Percentiles rank a stretch among this genome's conserved stretches.
Evolutionary conservation across 2,329 filamentous ascomycete species (phyloP).

Genomic region (Mycogone perniciosa): DNA sequence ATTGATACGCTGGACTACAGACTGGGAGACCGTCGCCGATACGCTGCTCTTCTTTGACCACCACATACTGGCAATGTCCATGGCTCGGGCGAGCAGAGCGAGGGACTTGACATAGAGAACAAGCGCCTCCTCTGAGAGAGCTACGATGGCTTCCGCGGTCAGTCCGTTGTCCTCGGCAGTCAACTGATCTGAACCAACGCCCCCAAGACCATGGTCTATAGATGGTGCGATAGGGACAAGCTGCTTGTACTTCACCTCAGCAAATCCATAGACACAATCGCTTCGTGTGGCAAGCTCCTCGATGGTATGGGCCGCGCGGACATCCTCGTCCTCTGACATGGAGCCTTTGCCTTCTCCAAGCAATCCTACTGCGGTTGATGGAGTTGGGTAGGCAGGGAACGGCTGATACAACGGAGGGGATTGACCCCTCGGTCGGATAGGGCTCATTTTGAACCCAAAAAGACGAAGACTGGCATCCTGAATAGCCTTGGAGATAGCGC

Average conservation of each 20-base stretch:
- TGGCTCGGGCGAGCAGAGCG: slow-evolving; percentile 82
- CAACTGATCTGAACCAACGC: slow-evolving; percentile 48
- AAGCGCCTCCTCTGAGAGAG: slow-evolving; percentile 86
- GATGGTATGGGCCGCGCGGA: slow-evolving; percentile 68
- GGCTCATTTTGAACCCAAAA: slow-evolving; percentile 64
- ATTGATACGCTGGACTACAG: slow-evolving; percentile 68
- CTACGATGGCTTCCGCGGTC: slow-evolving; percentile 77
- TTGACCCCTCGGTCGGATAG: slow-evolving; percentile 56
- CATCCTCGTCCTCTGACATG: slow-evolving; percentile 67
- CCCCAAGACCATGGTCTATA: slow-evolving; percentile 62
- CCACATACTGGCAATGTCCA: slow-evolving; percentile 91
- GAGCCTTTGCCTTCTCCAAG: slow-evolving; percentile 56
- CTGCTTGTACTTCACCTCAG: slow-evolving; percentile 97
- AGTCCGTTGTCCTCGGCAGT: slow-evolving; percentile 63
- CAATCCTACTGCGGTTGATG: slow-evolving; percentile 54
- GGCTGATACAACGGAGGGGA: slow-evolving; percentile 75
- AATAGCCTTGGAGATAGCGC: slow-evolving; percentile 89
- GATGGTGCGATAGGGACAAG: slow-evolving; percentile 84
- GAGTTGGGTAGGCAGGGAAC: slow-evolving; percentile 77
- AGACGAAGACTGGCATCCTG: slow-evolving; percentile 80
- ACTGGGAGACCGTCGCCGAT: slow-evolving; percentile 38
- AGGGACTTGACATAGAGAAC: slow-evolving; percentile 95
- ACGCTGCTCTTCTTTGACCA: slow-evolving; percentile 68
- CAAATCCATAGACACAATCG: slow-evolving; percentile 95
- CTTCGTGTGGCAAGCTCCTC: slow-evolving; percentile 90